Evolutionary conservation across 2,329 filamentous ascomycete species (phyloP).

Genomic region (Byssoonygena ceratinophila): DNA sequence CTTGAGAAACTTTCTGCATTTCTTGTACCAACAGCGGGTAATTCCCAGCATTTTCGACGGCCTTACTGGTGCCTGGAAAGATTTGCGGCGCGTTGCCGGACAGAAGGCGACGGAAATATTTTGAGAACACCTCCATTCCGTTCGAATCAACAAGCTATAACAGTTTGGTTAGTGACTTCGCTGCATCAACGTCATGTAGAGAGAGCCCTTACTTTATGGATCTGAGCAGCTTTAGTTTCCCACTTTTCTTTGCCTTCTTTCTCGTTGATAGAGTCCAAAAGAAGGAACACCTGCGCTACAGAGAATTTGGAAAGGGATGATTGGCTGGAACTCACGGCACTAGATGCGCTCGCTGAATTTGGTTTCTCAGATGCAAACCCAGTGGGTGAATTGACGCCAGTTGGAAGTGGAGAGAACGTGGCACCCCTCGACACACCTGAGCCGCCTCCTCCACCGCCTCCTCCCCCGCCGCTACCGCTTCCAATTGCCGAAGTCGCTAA

Average conservation of each 20-base stretch:
- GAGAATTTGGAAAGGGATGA: conserved; percentile 79
- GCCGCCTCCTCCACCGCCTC: conserved; percentile 44
- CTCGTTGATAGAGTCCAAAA: conserved; percentile 89
- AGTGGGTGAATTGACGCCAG: conserved; percentile 43
- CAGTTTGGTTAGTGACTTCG: conserved; percentile 9
- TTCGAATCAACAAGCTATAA: conserved; percentile 81
- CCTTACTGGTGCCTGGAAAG: conserved; percentile 67
- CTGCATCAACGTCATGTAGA: conserved; percentile 2
- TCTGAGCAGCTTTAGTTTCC: conserved; percentile 81
- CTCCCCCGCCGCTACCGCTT: conserved; percentile 43
- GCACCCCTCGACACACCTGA: conserved; percentile 47
- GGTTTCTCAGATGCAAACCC: conserved; percentile 43
- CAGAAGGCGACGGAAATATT: conserved; percentile 88
- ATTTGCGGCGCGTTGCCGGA: conserved; percentile 84
- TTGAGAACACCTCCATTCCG: conserved; percentile 98
- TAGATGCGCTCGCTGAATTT: conserved; percentile 27
- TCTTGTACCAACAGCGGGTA: conserved; percentile 74
- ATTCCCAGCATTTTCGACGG: conserved; percentile 64
- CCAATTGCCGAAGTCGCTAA: conserved; percentile 44
- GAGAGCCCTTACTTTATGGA: conserved; percentile 61
- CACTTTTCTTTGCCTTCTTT: conserved; percentile 86
- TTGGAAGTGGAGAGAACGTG: conserved; percentile 51
- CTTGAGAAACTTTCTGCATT: conserved; percentile 72
- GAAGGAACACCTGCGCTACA: conserved; percentile 85
- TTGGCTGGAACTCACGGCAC: conserved; percentile 39